phyloP scores from a whole-genome alignment of 1,284 basidiomycete species.

The Abortiporus biennis region DNA sequence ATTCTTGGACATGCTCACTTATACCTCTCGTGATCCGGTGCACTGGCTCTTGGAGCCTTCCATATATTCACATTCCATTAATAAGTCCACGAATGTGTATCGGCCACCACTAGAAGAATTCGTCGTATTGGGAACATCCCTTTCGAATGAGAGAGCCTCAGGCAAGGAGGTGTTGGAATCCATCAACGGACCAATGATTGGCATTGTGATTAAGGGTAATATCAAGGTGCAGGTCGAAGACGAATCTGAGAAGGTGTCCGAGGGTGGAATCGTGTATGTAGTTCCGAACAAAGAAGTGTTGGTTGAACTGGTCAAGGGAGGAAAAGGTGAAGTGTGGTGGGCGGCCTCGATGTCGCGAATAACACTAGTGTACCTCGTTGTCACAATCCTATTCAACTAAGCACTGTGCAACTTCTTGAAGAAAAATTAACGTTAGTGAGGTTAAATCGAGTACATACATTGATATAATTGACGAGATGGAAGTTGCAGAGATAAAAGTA shows the following conservation, averaged over 20 bases:
- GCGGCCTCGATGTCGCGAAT: too few species aligned
- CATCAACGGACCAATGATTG: conserved; percentile 79
- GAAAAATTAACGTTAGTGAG: too few species aligned
- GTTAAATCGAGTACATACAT: too few species aligned
- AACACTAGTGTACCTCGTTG: too few species aligned
- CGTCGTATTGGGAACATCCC: conserved; percentile 67
- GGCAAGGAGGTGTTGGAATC: conserved; percentile 37
- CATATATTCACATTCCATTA: conserved; percentile 33
- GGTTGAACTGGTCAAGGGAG: conserved; percentile 34
- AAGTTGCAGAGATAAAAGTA: too few species aligned
- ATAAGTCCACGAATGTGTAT: conserved; percentile 50
- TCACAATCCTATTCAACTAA: too few species aligned
- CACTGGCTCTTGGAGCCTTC: conserved; percentile 64
- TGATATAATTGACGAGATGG: too few species aligned
- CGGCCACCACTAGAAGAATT: conserved; percentile 94
- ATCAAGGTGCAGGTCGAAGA: conserved; percentile 29
- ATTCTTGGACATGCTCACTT: conserved; percentile 84
- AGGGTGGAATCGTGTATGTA: conserved; percentile 80
- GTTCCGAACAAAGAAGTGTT: conserved; percentile 60
- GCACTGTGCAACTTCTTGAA: too few species aligned
- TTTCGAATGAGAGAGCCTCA: conserved; percentile 49
- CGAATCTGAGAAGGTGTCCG: conserved; percentile 40
- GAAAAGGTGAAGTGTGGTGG: conserved; percentile 31
- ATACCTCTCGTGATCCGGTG: conserved; percentile 61
- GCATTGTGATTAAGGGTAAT: conserved; percentile 66